Conservation (phyloP, 805 yeast species). For the Candida patagonica region DNA sequence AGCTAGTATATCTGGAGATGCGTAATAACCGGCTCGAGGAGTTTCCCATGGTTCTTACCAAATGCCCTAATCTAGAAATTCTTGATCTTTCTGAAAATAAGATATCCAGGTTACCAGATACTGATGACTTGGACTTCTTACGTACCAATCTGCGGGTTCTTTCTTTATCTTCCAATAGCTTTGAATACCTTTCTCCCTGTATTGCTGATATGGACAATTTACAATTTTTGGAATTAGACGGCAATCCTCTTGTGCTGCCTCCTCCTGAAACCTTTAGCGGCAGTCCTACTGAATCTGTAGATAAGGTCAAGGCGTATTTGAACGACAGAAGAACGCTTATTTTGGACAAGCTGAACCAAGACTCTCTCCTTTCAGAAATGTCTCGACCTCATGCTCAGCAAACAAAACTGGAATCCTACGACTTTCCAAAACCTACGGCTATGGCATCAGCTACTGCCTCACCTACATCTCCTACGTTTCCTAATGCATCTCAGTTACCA, state of each 20-base stretch:
- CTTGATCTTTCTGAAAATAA: constrained; percentile 55
- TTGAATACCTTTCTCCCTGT: constrained; percentile 45
- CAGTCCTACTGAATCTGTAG: constrained; percentile 39
- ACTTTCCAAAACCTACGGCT: no score
- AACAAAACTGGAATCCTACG: no score
- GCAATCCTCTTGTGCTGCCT: constrained; percentile 51
- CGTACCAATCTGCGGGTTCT: constrained; percentile 39
- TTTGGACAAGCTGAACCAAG: no score
- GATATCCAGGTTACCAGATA: constrained; percentile 38
- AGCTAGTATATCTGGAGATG: constrained; percentile 53
- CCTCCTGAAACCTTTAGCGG: constrained; percentile 30
- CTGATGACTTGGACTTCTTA: constrained; percentile 29
- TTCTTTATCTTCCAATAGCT: constrained; percentile 50
- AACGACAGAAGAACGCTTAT: constrained; percentile 27
- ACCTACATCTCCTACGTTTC: no score
- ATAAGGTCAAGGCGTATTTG: constrained; percentile 33
- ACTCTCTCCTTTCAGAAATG: not conserved
- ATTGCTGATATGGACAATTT: constrained; percentile 44
- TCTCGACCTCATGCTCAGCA: no score
- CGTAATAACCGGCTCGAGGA: constrained; percentile 48
- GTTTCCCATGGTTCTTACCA: constrained; percentile 38
- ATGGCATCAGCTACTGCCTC: no score
- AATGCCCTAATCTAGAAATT: constrained; percentile 43
- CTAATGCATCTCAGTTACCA: not conserved
- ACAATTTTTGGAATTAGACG: constrained; percentile 49